Evolutionary conservation across 2,329 filamentous ascomycete species (phyloP).

Genomic region (Epichloe festucae): DNA sequence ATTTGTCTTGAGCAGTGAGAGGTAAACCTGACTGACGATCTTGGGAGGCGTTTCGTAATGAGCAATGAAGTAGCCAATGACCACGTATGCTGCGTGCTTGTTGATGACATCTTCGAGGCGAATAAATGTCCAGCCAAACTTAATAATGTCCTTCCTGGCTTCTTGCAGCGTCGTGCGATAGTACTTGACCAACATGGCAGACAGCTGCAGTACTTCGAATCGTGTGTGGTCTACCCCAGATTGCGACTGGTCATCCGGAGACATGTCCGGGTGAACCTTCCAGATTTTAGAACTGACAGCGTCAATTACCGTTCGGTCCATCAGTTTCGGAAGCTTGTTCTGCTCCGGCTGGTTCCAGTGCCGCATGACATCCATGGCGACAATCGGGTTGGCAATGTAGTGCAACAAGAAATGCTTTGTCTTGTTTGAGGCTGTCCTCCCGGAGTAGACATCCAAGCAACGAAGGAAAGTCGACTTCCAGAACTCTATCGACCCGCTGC

Average conservation of each 20-base stretch:
- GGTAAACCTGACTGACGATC: constrained; percentile 91
- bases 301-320: constrained; percentile 80
- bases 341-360: constrained; percentile 53
- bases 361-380: constrained; percentile 90
- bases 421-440: constrained; percentile 67
- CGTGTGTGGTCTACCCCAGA: constrained; percentile 87
- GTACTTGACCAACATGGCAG: constrained; percentile 90
- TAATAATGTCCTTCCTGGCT: constrained; percentile 93
- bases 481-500: constrained; percentile 71
- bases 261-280: constrained; percentile 75
- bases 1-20: constrained; percentile 79
- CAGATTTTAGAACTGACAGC: constrained; percentile 86
- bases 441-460: constrained; percentile 77
- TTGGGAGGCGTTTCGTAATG: constrained; percentile 94
- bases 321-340: constrained; percentile 51
- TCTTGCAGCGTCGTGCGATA: constrained; percentile 81
- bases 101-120: constrained; percentile 98
- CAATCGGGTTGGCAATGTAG: constrained; percentile 86
- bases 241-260: constrained; percentile 69
- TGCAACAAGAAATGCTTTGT: constrained; percentile 88
- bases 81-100: constrained; percentile 93
- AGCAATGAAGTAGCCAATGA: constrained; percentile 95
- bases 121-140: constrained; percentile 98
- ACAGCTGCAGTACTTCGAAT: constrained; percentile 91
- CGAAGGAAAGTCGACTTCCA: constrained; percentile 72